Evolutionary conservation across 1,284 basidiomycete genomes (phyloP).

Genomic region (Marasmius oreades): DNA sequence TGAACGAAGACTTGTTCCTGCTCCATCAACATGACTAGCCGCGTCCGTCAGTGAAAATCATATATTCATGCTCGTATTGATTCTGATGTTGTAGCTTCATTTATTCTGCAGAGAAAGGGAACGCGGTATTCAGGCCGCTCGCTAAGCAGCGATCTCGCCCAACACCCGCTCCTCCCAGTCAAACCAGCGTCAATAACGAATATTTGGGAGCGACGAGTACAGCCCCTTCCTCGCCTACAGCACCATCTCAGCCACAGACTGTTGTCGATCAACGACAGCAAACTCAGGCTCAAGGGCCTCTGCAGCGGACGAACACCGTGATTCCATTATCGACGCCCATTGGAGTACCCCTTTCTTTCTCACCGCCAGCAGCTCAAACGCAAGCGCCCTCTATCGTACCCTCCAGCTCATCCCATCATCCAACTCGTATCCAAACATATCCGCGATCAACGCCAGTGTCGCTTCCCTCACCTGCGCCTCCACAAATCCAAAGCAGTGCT

Average conservation of each 20-base stretch:
- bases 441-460: background rate
- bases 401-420: background rate
- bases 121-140: constrained; percentile 63
- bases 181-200: constrained; percentile 7
- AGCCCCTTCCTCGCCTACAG: background rate
- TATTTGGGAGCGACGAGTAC: background rate
- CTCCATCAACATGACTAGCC: constrained; percentile 55
- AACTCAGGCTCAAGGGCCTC: background rate
- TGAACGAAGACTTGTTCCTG: background rate
- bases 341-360: background rate
- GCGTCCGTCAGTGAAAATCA: constrained; percentile 61
- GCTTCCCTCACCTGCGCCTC: background rate
- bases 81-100: constrained; percentile 7
- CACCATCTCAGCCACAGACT: background rate
- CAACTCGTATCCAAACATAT: background rate
- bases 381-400: background rate
- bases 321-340: background rate
- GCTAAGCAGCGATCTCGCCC: constrained; percentile 45
- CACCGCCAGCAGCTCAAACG: background rate
- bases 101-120: constrained; percentile 58
- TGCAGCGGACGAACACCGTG: background rate
- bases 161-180: constrained; percentile 12
- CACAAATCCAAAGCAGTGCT: background rate
- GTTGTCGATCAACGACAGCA: background rate
- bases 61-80: constrained; percentile 3